These are phyloP conservation scores for Calonectria pauciramosa DNA, from an alignment of 2,329 filamentous ascomycete species.

Conservation along the genomic window DNA sequence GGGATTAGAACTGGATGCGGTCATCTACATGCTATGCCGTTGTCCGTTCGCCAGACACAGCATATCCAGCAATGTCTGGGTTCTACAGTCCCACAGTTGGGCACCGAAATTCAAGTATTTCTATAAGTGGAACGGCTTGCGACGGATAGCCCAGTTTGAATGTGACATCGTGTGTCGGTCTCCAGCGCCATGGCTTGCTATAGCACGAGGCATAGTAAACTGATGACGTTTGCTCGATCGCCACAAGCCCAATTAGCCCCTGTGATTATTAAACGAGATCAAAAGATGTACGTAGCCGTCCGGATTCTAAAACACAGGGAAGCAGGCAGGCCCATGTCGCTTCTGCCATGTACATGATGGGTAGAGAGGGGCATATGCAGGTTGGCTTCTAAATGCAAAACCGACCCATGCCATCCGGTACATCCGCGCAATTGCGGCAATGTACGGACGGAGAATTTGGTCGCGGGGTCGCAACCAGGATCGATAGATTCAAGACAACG, in stretches of 20 bases:
- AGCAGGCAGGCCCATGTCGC: background rate
- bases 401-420: background rate
- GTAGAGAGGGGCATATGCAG: slow-evolving; percentile 3
- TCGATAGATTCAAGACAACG: slow-evolving; percentile 19
- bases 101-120: background rate
- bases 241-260: background rate
- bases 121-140: slow-evolving; percentile 18
- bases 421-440: slow-evolving; percentile 3
- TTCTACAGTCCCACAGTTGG: slow-evolving; percentile 4
- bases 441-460: background rate
- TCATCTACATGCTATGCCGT: background rate
- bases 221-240: background rate
- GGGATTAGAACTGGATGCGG: background rate
- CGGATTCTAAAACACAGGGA: background rate
- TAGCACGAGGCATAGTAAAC: background rate
- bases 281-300: background rate
- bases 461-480: slow-evolving; percentile 11
- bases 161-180: background rate
- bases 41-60: background rate
- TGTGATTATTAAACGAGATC: background rate
- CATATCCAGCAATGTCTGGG: background rate
- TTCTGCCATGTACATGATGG: background rate
- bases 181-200: background rate
- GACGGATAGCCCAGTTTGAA: background rate
- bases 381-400: slow-evolving; percentile 3